Conservation (phyloP, 805 yeast species). For the Jamesozyma spencerorum region DNA sequence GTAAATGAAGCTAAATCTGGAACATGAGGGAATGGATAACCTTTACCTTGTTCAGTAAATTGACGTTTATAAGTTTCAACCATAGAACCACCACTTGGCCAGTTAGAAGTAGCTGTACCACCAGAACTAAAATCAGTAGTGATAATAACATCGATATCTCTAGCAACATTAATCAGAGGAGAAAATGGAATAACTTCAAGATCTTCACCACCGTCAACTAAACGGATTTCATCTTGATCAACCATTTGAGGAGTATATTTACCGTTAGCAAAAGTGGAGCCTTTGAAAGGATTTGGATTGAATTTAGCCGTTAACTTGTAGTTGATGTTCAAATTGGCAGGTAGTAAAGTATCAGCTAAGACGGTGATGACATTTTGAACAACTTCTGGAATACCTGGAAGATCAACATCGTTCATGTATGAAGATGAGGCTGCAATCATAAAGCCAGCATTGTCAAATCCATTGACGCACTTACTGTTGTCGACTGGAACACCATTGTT, state of each 20-base stretch:
- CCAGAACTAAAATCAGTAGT: slow-evolving; percentile 63
- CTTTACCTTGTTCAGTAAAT: slow-evolving; percentile 42
- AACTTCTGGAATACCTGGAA: slow-evolving; percentile 38
- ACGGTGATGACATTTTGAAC: no score
- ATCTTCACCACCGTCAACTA: slow-evolving; percentile 71
- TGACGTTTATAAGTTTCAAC: slow-evolving; percentile 51
- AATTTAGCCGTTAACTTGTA: slow-evolving; percentile 38
- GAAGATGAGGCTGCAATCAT: slow-evolving; percentile 77
- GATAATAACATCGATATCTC: slow-evolving; percentile 52
- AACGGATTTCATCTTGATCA: slow-evolving; percentile 35
- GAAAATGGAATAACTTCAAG: slow-evolving; percentile 51
- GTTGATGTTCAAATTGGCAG: slow-evolving; percentile 29
- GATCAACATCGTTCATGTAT: slow-evolving; percentile 58
- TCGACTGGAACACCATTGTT: slow-evolving; percentile 46
- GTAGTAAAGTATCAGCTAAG: slow-evolving; percentile 38
- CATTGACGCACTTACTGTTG: slow-evolving; percentile 45
- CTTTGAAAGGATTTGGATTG: slow-evolving; percentile 62
- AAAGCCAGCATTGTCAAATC: slow-evolving; percentile 76
- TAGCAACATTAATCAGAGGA: slow-evolving; percentile 50
- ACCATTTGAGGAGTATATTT: slow-evolving; percentile 35
- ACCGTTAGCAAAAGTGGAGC: slow-evolving; percentile 27
- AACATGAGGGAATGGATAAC: slow-evolving; percentile 68
- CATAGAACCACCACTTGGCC: slow-evolving; percentile 64
- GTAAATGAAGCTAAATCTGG: slow-evolving; percentile 60
- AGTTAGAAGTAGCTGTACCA: slow-evolving; percentile 44